Evolutionary conservation across 2,329 filamentous ascomycete genomes (phyloP), one percentile per base, ranked within the genome.

Genomic region (Dactylellina parvicollis): DNA sequence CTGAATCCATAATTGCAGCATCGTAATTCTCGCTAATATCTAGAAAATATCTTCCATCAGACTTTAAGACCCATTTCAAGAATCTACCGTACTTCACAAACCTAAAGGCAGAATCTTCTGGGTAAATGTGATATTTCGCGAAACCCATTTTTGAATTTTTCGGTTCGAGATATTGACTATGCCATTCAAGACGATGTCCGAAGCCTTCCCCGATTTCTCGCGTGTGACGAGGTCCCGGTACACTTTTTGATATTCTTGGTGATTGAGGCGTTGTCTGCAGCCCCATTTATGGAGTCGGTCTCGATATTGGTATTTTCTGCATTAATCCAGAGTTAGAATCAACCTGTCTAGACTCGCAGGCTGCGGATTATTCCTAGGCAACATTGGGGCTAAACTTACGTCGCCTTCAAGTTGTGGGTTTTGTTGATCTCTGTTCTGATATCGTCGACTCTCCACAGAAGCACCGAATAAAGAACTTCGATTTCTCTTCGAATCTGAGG

Each of bases 231-330:
- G 3, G 4, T 12, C 24, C 32, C 7, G 20, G 12, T 62, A 24
- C 8, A 62, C 28, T 8, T 16, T 42, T 50, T 54, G 12, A 46
- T 62, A 62, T 32, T 62, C 57, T 52, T 52, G 9, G 16, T 44
- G 30, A 3, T 62, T 62, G 3, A 62, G 20, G 22, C 60, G 60
- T 16, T 64, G 47, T 36, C 47, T 52, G 9, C 50, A 66, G 1
- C 62, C 62, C 62, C 62, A 66, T 26, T 66, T 66, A 10, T 40
- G n/a, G 18, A 66, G 20, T 10, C 62, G 50, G 12, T 52, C 52
- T n/a, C 55, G 38, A 14, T 59, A 59, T 44, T 59, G 55, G 16
- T 14, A 8, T 47, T 34, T 59, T 59, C 55, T n/a, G n/a, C n/a
- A n/a, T n/a, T n/a, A n/a, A n/a, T n/a, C n/a, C n/a, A n/a, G n/a